Evolutionary conservation across 805 yeast genomes (phyloP), one percentile per base, ranked within the genome.

Genomic region (Zygotorulaspora danielsina): DNA sequence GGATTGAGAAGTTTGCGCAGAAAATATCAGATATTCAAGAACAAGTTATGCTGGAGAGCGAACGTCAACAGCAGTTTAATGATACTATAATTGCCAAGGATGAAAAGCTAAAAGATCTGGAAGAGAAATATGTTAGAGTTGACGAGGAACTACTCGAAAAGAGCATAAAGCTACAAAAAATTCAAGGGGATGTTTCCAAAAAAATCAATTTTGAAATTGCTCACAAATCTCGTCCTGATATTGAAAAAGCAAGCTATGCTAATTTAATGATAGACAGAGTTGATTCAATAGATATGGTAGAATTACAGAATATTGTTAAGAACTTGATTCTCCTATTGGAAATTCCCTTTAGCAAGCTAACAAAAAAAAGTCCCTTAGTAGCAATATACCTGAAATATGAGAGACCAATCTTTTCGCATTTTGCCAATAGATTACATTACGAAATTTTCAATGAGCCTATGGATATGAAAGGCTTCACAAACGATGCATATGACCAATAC

Each of bases 281-380:
- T 13, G 67, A 65, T 32, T 31, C 33, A 2, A 42, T 65, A 15
- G 49, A 57, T 9, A 24, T 55, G 38, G 48, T 57, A 2, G 55
- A 59, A 16, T 54, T 65, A 12, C 68, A 64, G 22, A 66, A 65
- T 44, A 45, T 60, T 3, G 48, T 66, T 19, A 66, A 66, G 42
- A 58, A 64, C 44, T 41, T 66, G 6, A 44, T 63, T 31, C 42
- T 63, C 2, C 42, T 58, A 19, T 52, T 66, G 31, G 54, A 54
- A 10, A 55, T 64, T 12, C 68, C 70, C 11, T 57, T 50, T 29
- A 41, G 57, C 10, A 49, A 61, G 29, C 42, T 63, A 6, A 48
- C 52, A 22, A 41, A 49, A 24, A 45, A 43, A 24, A 45, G 66
- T 7, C 57, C 64, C 3, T 36, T 51, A 10, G 50, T 65, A 8